These are phyloP conservation scores for Naumovozyma baii DNA, from an alignment of 805 yeast genomes.

Conservation along the genomic window DNA sequence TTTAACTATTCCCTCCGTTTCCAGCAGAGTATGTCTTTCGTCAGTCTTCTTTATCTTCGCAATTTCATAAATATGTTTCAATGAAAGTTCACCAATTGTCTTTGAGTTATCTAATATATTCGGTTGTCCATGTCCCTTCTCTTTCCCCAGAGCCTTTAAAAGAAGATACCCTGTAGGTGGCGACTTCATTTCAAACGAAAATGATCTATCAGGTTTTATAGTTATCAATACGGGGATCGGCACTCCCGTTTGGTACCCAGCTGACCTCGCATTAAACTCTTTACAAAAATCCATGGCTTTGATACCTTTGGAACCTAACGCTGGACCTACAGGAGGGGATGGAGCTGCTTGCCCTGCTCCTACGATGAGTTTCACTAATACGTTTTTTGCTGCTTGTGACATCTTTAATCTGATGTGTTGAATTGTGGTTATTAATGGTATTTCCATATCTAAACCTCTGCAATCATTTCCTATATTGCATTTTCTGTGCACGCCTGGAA, in stretches of 20 bases:
- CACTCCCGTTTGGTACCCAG: conserved; percentile 71
- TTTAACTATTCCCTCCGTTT: conserved; percentile 68
- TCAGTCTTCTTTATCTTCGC: conserved; percentile 90
- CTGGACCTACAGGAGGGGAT: conserved; percentile 98
- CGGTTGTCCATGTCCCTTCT: conserved; percentile 67
- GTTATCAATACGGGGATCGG: conserved; percentile 83
- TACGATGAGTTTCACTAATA: conserved; percentile 77
- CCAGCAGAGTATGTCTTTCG: conserved; percentile 59
- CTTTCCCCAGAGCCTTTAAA: conserved; percentile 58
- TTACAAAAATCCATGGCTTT: conserved; percentile 97
- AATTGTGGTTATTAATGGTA: too few relatives aligned
- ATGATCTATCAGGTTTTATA: conserved; percentile 87
- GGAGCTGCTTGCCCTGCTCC: conserved; percentile 99
- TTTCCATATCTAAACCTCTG: too few relatives aligned
- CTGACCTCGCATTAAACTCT: conserved; percentile 95
- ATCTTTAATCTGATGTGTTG: conserved; percentile 5
- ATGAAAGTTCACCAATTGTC: conserved; percentile 54
- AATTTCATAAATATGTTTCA: conserved; percentile 89
- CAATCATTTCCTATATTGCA: too few relatives aligned
- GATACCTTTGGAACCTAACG: conserved; percentile 95
- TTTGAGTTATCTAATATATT: conserved; percentile 15
- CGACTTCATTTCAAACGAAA: conserved; percentile 74
- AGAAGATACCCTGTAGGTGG: conserved; percentile 88
- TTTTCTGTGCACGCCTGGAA: too few relatives aligned
- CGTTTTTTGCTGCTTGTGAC: conserved; percentile 42